Evolutionary conservation across 352 stramenopile genomes (phyloP), one percentile per base, ranked within the genome.

Genomic region (Globisporangium emineosum): DNA sequence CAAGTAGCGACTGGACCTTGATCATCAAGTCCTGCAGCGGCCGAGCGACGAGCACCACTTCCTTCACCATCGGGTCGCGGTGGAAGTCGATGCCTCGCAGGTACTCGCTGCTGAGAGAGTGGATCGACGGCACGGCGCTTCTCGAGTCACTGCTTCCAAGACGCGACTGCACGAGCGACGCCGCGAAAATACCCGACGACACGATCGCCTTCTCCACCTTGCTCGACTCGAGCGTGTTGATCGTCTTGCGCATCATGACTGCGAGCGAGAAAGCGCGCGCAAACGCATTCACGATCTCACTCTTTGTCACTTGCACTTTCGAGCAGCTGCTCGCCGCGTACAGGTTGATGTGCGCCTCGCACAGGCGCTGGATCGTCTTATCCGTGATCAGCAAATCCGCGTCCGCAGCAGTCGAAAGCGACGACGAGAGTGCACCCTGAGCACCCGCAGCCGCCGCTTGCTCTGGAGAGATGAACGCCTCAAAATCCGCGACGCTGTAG

Each of bases 1-100:
- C 73, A 7, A 99, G 77, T 5, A 99, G 78, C 40, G 89, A 80
- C 42, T 97, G 90, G 9, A 97, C 74, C 37, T 96, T 93, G 19
- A 93, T 72, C 60, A 99, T 77, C 37, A 99, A 73, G 12, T 79
- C 76, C 62, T 94, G 81, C 13, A 99, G 74, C 33, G 96, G 93
- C 45, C 76, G 66, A 43, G 91, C 89, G 40, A 96, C 92, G 30
- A 95, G 82, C 21, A 98, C 77, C 30, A 92, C 88, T 88, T 99
- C 94, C 62, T 91, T 89, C 17, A 96, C 81, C n/a, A 98, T 80
- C 25, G 95, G 89, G 66, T 98, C 94, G 47, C 88, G 89, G 53
- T 99, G 93, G 68, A 99, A 99, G 64, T 98, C 93, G 32, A 97
- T 77, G 32, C 78, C 83, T 33, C 75, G 72, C 21, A 94, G 85